Evolutionary conservation across 2,329 filamentous ascomycete genomes (phyloP), one percentile per base, ranked within the genome.

Genomic region (Ceratocystiopsis sp.): DNA sequence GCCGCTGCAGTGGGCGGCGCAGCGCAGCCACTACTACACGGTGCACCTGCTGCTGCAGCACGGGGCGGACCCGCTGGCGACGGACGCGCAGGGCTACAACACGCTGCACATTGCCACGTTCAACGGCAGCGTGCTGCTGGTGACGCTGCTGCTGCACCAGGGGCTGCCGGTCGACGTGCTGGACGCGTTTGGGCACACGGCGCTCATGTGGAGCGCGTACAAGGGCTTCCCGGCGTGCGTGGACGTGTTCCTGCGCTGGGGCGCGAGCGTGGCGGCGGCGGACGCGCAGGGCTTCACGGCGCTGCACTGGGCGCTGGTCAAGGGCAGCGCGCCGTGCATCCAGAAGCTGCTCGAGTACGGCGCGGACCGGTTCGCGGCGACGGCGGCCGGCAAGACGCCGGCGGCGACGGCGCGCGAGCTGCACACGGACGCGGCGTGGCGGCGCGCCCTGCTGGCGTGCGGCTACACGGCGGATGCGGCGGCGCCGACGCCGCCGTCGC

Each of bases 141-240:
- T 98, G 25, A 78, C 87, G 41, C 73, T 98, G 1, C 74, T 98
- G 9, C 72, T 98, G 19, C 91, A 98, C 63, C 87, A 95, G 57
- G 86, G 91, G 56, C 91, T 98, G 47, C 84, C 86, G 15, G 85
- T 98, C 48, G 91, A 98, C 57, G 82, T 91, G 7, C 71, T 80
- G 42, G 91, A 98, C 61, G 75, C 76, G 41, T 89, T 86, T 57
- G 85, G 87, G 7, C 93, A 98, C 61, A 96, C 91, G 1, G 81
- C 80, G 47, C 69, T 98, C 48, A 98, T 98, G 91, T 98, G 91
- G 91, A 85, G 91, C 16, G 89, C 89, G 15, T 98, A 98, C 66
- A 98, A 98, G 62, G 91, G 93, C 34, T 95, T 80, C 57, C 84
- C 89, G 0, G 78, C 81, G 39, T 93, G 85, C 53, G 89, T 96